Evolutionary conservation across 2,329 filamentous ascomycete genomes (phyloP).

Genomic region (Aureobasidium uvarum): DNA sequence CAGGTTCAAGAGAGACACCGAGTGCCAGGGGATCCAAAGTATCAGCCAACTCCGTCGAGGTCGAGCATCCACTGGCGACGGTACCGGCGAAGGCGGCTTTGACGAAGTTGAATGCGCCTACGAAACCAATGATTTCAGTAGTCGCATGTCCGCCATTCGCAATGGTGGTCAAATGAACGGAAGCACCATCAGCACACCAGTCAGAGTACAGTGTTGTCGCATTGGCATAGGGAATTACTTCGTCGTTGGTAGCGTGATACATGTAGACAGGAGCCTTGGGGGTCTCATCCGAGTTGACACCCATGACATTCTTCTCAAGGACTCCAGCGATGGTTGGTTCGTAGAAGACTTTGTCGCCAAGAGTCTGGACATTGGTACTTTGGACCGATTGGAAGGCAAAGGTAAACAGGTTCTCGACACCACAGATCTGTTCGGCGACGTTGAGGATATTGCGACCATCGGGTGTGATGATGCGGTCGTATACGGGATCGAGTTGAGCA

Average conservation of each 20-base stretch:
- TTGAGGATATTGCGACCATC: slow-evolving; percentile 30
- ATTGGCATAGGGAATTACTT: slow-evolving; percentile 37
- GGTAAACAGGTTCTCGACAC: slow-evolving; percentile 30
- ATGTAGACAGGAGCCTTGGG: slow-evolving; percentile 35
- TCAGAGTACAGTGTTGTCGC: slow-evolving; percentile 32
- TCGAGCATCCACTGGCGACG: slow-evolving; percentile 30
- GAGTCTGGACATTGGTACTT: slow-evolving; percentile 29
- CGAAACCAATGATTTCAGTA: slow-evolving; percentile 34
- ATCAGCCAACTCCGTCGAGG: slow-evolving; percentile 29
- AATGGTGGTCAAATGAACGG: slow-evolving; percentile 34
- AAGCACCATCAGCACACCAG: slow-evolving; percentile 36
- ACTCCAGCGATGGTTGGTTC: slow-evolving; percentile 31
- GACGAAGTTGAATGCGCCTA: slow-evolving; percentile 32
- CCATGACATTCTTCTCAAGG: slow-evolving; percentile 32
- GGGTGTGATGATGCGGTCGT: slow-evolving; percentile 31
- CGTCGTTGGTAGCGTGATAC: slow-evolving; percentile 35
- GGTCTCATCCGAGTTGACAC: slow-evolving; percentile 30
- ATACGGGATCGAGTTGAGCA: slow-evolving; percentile 30
- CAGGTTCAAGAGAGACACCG: slow-evolving; percentile 33
- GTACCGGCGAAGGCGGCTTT: slow-evolving; percentile 28
- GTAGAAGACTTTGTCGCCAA: slow-evolving; percentile 32
- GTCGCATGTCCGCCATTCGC: slow-evolving; percentile 34
- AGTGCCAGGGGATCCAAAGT: slow-evolving; percentile 33
- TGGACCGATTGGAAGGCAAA: slow-evolving; percentile 31
- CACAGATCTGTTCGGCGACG: slow-evolving; percentile 32